Evolutionary conservation across 371 early-diverging fungal species (phyloP), one percentile per base, ranked within the genome.

Genomic region (Rhizopus arrhizus): DNA sequence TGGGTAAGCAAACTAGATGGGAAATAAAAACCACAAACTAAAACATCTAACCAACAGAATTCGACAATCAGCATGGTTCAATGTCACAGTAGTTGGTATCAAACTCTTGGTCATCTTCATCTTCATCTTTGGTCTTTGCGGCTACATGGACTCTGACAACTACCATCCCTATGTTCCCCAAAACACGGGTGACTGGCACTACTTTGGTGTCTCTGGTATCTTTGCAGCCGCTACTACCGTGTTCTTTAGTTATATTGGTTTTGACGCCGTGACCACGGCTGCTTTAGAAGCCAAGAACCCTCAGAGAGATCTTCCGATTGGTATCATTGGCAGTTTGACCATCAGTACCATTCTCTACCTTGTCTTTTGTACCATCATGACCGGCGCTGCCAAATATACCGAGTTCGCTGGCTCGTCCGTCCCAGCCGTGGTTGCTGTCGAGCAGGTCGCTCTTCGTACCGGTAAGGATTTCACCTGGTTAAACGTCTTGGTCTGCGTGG

Each of bases 161-260:
- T 93, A 86, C 58, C 35, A 62, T 32, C 95, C 95, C 5, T 94
- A 94, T 74, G 72, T 95, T 48, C 96, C 95, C 40, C 82, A 77
- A 6, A 80, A 83, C 49, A 69, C 68, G 0, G 75, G 70, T 10
- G 58, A 78, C 59, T 67, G 86, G 89, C 60, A 68, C 60, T 58
- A 76, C 66, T 91, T 80, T 73, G 93, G 93, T 45, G 80, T 70
- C 2, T 55, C 74, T 8, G 95, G 94, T 33, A 66, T 95, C 11
- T 84, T 93, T 59, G 80, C 89, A 36, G 93, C 85, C 7, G 84
- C 93, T 9, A 82, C 86, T n/a, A 80, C 85, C 0, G 93, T 95
- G 8, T 94, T 95, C 71, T 96, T 95, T 63, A 87, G 93, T 12
- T 94, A 91, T 62, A 89, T 91, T 71, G 95, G 95, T 16, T 94